phyloP scores from a whole-genome alignment of 441 rosid species.

The Corymbia citriodora region DNA sequence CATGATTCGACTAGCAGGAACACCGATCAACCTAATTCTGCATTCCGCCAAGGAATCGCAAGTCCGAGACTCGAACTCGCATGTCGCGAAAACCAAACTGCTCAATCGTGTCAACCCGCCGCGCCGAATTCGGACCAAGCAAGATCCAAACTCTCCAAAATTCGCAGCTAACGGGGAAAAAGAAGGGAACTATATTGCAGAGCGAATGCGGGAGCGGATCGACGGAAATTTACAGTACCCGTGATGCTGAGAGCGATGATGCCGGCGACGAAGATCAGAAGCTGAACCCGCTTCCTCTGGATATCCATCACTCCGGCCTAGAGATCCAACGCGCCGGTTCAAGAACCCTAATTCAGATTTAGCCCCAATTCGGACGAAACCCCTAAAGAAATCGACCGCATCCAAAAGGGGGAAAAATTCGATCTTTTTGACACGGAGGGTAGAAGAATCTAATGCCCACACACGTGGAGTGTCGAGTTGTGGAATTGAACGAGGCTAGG shows the following conservation, averaged over 20 bases:
- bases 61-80: background rate
- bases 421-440: background rate
- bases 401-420: background rate
- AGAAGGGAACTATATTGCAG: background rate
- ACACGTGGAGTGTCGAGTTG: background rate
- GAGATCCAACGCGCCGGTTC: background rate
- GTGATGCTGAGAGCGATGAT: constrained; percentile 57
- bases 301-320: constrained; percentile 37
- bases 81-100: background rate
- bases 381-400: background rate
- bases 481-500: background rate
- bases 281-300: constrained; percentile 30
- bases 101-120: background rate
- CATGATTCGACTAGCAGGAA: background rate
- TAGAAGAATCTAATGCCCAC: background rate
- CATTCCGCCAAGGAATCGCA: background rate
- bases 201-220: background rate
- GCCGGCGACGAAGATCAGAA: constrained; percentile 40
- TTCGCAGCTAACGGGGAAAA: background rate
- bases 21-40: background rate
- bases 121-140: background rate
- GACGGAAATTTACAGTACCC: constrained; percentile 20
- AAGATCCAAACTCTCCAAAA: background rate
- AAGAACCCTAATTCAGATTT: background rate
- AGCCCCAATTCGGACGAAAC: fast-evolving